Evolutionary conservation across 2,329 filamentous ascomycete species (phyloP), one percentile per base, ranked within the genome.

Genomic region (Clonostachys chloroleuca): DNA sequence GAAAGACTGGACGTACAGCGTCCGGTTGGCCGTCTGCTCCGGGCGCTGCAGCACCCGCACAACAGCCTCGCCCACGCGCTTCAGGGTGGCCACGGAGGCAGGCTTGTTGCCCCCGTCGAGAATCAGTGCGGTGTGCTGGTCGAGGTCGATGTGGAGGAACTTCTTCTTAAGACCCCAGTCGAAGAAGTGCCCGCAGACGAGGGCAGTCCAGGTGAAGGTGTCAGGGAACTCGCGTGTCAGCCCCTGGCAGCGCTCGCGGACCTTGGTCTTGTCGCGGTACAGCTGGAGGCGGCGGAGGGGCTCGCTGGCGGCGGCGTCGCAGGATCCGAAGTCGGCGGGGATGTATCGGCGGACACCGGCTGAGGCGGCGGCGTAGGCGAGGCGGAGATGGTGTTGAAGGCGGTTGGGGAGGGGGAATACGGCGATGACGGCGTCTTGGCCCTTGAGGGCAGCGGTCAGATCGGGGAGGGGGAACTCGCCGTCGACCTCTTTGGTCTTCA

Each of bases 311-410:
- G 58, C 55, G 2, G 65, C 63, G 49, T 68, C 65, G 44, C 64
- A 67, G 51, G 60, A 58, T 34, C 69, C 70, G 49, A 75, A 86
- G 53, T 86, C 82, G 13, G 77, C 77, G 3, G 82, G 81, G 39
- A 86, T 69, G 64, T 83, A 83, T 24, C 80, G 73, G 52, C 78
- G 72, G 3, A 86, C 80, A 18, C 81, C 80, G 5, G 80, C 81
- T 6, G 69, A 69, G 39, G 78, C 70, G 20, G 81, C 75, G 0
- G 81, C 83, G 44, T 84, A 75, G 41, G 81, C 74, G 47, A 85
- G 67, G 8, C 77, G 62, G 6, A 68, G 50, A 44, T 67, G 65
- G 47, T 63, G 58, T 33, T 68, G 66, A 39, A 83, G 66, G 9
- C 34, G 42, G 9, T 77, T 67, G n/a, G 68, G 52, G 34, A 67